Base-by-base conservation (phyloP, 2,329 filamentous ascomycete species). In the Pseudocercospora vitis region DNA sequence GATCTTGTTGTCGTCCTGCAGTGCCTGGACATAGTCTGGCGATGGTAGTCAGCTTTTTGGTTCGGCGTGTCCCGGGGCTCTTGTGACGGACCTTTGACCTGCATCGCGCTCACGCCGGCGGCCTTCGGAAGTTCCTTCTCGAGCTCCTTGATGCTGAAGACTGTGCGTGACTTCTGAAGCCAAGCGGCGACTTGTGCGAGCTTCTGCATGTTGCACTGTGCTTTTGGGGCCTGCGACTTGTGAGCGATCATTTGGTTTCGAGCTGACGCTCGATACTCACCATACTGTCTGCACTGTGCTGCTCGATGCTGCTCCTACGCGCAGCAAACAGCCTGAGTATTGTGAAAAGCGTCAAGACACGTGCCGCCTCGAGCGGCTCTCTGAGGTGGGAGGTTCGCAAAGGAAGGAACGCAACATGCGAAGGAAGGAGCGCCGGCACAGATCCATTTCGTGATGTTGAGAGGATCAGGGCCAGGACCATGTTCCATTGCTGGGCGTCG, bases 91-190 rank as follows among this genome's bases (percentile, higher is more conserved):
- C 67, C 67, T 57, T 70, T 70, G 46, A 68, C 63, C 65, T 84
- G 81, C 78, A 87, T 85, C 58, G 78, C 75, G 61, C 82, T 84
- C 72, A 87, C 83, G 7, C 81, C 81, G 4, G 81, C 82, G 40
- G 85, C 77, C 1, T 77, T 73, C 1, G 82, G 83, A 21, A 88
- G 73, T 6, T 73, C 73, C 68, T 86, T 87, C 68, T 87, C 84
- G 7, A 88, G 78, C 54, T 87, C 84, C 65, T 86, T 86, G 70
- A 87, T 75, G 48, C 78, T 83, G 70, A 86, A 82, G 14, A 83
- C 84, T 31, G 79, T 80, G 53, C 80, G 76, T 3, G 82, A 81
- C 55, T 77, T 76, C 63, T 80, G 81, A 57, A 87, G 78, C 74
- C 82, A 83, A 12, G 76, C 70, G 56, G 85, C 73, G 57, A 85